Base-by-base conservation (phyloP, 1,284 basidiomycete species). In the Leccinum subrobustum region DNA sequence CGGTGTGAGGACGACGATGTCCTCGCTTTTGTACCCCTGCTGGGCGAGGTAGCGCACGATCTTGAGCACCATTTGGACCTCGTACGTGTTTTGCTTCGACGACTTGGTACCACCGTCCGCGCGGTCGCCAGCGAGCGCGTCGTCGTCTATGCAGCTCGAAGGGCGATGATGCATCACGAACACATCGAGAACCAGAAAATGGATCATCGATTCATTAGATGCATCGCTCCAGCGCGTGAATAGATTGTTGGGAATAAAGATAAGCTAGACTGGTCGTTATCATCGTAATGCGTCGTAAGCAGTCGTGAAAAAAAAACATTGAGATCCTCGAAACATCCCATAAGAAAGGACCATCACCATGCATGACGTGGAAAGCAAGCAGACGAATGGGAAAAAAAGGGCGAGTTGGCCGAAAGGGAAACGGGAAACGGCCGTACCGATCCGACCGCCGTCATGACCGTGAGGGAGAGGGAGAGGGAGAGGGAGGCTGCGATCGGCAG, bases 21-120 rank as follows among this genome's bases (percentile, higher is more conserved):
- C 73, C 18, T 84, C 77, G 0, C 83, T 83, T 0, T 80, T 77
- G 64, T 89, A 89, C 0, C 86, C 86, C 63, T 89, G 86, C 63
- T 88, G 87, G 0, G 70, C 80, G 1, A 89, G 78, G 65, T 88
- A 89, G 16, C 78, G 77, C 2, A 88, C 75, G n/a, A 87, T 86
- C 67, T 84, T 86, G 51, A 86, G 67, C 1, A 88, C 78, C 83
- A 89, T 87, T 20, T 76, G 57, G 0, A 77, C 81, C 70, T 87
- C 86, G 63, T 76, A 78, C 4, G 67, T 75, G 62, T 87, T 87
- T 59, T 81, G 79, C 63, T 87, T 88, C 1, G 85, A 86, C 0
- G 82, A 76, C 3, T 73, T 80, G 0, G 81, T 69, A 3, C 72
- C 75, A 50, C 71, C 67, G 62, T 86, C 84, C 44, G 69, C 65